Base-by-base conservation (phyloP, 495 filamentous ascomycete species). In the Rhypophila decipiens region DNA sequence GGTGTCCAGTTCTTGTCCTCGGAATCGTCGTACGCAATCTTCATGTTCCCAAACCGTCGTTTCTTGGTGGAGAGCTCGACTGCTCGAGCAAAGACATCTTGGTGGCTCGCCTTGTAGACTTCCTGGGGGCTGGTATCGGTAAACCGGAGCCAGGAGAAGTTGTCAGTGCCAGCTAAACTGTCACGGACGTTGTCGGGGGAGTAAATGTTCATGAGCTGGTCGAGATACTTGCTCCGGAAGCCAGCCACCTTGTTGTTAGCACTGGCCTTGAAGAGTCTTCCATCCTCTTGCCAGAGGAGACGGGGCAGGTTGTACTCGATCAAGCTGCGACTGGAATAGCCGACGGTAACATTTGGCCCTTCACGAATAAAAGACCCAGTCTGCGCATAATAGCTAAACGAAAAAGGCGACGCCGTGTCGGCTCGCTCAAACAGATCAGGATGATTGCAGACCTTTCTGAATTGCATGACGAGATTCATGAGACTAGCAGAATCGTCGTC, bases 401-500 rank as follows among this genome's bases (percentile, higher is more conserved):
- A 88, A 59, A 90, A 84, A 0, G 91, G 90, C 13, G 90, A 95
- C 17, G 79, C 81, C 17, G 86, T 94, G 47, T 97, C 93, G 13
- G 91, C 90, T 36, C 94, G 82, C 64, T 99, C 90, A 50, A 97
- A 97, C 18, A 98, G 71, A 69, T 98, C 93, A 2, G 93, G 93
- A 64, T 98, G 93, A 58, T 98, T 98, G 73, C 93, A 98, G 43
- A 98, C 94, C 71, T 98, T 98, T 46, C 93, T 83, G 79, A 98
- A 98, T 67, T 98, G 94, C 93, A 98, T 98, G 46, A 98, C 93
- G 51, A 98, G 74, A 63, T 97, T 98, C 93, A 98, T 98, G 59
- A 99, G 63, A 15, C 90, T 99, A 12, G 88, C 88, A 22, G 88
- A 91, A 57, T 96, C 94, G 53, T 99, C 93, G 58, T 96, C 91